These are phyloP conservation scores for Ogataea haglerorum DNA, from an alignment of 805 yeast genomes.

Conservation along the genomic window DNA sequence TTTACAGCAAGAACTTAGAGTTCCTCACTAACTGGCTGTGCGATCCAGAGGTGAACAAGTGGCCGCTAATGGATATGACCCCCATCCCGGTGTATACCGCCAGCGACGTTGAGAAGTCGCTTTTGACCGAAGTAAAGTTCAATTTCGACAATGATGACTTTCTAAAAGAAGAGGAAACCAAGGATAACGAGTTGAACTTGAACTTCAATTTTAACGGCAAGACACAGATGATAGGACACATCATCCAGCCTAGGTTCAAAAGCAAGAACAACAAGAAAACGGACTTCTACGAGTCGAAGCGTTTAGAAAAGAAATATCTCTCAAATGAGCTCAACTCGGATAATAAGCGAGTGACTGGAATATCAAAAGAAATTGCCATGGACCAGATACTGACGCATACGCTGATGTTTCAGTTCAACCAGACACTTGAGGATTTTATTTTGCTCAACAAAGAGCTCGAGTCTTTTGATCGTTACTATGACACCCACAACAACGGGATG, in stretches of 20 bases:
- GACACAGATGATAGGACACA: constrained; percentile 31
- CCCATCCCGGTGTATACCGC: constrained; percentile 59
- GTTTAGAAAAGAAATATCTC: constrained; percentile 64
- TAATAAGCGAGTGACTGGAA: constrained; percentile 34
- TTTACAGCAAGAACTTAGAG: constrained; percentile 61
- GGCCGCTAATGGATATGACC: constrained; percentile 81
- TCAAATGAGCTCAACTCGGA: constrained; percentile 57
- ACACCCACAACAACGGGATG: constrained; percentile 41
- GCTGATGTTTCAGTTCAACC: constrained; percentile 53
- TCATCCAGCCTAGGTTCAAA: constrained; percentile 29
- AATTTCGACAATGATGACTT: constrained; percentile 51
- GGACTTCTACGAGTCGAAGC: constrained; percentile 55
- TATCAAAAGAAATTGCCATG: constrained; percentile 27
- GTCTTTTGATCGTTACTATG: constrained; percentile 39
- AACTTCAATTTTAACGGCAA: constrained; percentile 24
- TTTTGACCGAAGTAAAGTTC: constrained; percentile 70
- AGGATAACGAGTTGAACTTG: constrained; percentile 16
- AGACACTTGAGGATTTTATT: constrained; percentile 41
- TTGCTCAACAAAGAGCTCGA: constrained; percentile 46
- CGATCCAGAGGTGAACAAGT: constrained; percentile 36
- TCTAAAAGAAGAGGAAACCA: constrained; percentile 31
- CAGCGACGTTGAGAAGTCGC: constrained; percentile 74
- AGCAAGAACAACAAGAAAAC: constrained; percentile 18
- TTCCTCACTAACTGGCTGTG: constrained; percentile 61
- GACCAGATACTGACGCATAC: constrained; percentile 55